Percentiles rank a stretch among this genome's conserved stretches.
Evolutionary conservation across 2,329 filamentous ascomycete species (phyloP).

Genomic region (Neocatenulostroma microsporum): DNA sequence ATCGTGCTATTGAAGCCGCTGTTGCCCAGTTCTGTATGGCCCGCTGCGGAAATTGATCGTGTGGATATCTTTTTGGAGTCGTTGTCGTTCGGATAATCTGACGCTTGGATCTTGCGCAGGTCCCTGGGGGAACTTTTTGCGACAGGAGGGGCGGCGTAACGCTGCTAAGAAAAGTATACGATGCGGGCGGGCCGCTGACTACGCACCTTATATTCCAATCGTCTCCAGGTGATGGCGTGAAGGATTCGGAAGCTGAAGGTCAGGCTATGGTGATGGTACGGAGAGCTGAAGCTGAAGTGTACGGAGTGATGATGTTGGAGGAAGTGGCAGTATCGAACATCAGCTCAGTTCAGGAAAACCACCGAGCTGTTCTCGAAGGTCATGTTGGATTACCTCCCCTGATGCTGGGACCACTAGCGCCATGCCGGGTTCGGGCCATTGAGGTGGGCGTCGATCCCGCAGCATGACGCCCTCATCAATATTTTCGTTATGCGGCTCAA

Average conservation of each 20-base stretch:
- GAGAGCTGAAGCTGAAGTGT: not conserved
- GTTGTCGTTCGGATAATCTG: not conserved
- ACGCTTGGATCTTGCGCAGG: not conserved
- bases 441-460: not conserved
- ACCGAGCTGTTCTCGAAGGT: not conserved
- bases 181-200: constrained; percentile 4
- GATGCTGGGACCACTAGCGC: constrained; percentile 1
- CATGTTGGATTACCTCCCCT: not conserved
- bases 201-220: constrained; percentile 5
- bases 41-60: constrained; percentile 5
- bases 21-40: constrained; percentile 3
- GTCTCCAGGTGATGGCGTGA: no score
- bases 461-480: constrained; percentile 1
- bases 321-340: constrained; percentile 2
- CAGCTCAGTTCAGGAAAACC: not conserved
- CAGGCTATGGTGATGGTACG: not conserved
- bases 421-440: not conserved
- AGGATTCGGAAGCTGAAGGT: not conserved
- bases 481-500: not conserved
- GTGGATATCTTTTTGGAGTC: constrained; percentile 1
- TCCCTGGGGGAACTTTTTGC: constrained; percentile 2
- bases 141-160: not conserved
- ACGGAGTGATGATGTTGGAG: not conserved
- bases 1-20: constrained; percentile 1
- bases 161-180: constrained; percentile 5